A percentile compares a stretch with the other conserved stretches of the same genome.
phyloP scores from a whole-genome alignment of 176 grass and related monocot genomes.

The Hsuehochloa calcarea region DNA sequence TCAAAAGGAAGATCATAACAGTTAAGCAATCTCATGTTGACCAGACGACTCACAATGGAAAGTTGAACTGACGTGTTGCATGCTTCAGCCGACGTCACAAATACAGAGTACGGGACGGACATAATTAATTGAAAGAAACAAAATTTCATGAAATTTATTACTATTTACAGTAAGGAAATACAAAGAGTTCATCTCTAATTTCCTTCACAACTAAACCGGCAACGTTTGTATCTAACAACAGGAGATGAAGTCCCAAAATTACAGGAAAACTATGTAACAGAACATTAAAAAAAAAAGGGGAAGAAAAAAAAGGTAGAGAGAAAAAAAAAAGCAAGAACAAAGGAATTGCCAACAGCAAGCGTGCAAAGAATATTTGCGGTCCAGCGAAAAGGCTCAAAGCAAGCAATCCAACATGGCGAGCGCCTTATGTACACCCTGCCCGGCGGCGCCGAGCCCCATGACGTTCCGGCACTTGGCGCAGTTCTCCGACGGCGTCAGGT shows the following conservation, averaged over 20 bases:
- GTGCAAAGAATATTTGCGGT: slow-evolving; percentile 21
- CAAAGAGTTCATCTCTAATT: slow-evolving; percentile 6
- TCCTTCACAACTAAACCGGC: background rate
- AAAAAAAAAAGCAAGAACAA: slow-evolving; percentile 20
- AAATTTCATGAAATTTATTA: background rate
- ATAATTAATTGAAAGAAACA: background rate
- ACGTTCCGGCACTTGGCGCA: slow-evolving; percentile 54
- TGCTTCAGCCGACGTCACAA: background rate
- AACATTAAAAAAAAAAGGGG: background rate
- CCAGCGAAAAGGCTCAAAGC: slow-evolving; percentile 36
- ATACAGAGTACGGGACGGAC: background rate
- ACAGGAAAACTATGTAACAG: background rate
- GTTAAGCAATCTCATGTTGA: background rate
- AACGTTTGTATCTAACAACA: background rate
- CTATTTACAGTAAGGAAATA: slow-evolving; percentile 35
- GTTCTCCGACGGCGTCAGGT: slow-evolving; percentile 79
- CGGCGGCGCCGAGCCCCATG: slow-evolving; percentile 20
- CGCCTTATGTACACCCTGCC: slow-evolving; percentile 50
- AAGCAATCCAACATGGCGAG: slow-evolving; percentile 63
- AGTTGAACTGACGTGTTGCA: background rate
- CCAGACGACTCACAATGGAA: background rate
- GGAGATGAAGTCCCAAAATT: background rate
- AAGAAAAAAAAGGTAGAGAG: slow-evolving; percentile 28
- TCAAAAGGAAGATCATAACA: background rate
- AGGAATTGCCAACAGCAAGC: background rate